Evolutionary conservation across 2,329 filamentous ascomycete species (phyloP).

Genomic region (Alternaria conjuncta): DNA sequence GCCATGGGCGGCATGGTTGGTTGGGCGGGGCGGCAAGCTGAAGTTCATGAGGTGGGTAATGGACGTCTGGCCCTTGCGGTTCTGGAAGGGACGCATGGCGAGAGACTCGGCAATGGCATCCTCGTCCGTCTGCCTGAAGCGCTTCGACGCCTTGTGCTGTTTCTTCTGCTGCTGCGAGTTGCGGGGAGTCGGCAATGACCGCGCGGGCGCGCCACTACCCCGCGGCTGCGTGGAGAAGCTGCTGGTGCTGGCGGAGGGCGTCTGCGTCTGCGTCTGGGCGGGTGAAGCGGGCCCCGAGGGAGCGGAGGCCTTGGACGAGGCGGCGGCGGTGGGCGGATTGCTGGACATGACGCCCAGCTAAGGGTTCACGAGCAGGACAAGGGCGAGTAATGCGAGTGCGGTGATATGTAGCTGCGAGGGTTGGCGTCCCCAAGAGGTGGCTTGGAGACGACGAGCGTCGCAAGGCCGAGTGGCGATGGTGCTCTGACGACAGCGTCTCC

Average conservation of each 20-base stretch:
- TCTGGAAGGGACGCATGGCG: conserved; percentile 68
- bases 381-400: not conserved
- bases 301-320: conserved; percentile 51
- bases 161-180: conserved; percentile 79
- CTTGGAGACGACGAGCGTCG: conserved; percentile 14
- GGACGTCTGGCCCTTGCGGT: conserved; percentile 89
- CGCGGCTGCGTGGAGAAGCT: conserved; percentile 54
- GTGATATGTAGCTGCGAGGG: not conserved
- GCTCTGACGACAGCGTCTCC: conserved; percentile 12
- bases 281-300: conserved; percentile 50
- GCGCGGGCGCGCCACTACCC: conserved; percentile 48
- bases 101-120: conserved; percentile 82
- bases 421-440: conserved; percentile 20
- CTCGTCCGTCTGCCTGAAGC: conserved; percentile 77
- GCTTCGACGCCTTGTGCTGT: conserved; percentile 83
- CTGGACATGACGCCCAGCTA: conserved; percentile 51
- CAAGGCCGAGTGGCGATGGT: conserved; percentile 13
- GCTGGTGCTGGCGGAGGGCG: conserved; percentile 51
- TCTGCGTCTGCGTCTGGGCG: conserved; percentile 52
- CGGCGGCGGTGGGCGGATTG: conserved; percentile 50
- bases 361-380: conserved; percentile 21
- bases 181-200: conserved; percentile 62
- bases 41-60: conserved; percentile 98
- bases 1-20: conserved; percentile 62
- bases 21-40: conserved; percentile 75